Conservation (phyloP, 1,139 yeast genomes). For the Kodamaea plutei region DNA sequence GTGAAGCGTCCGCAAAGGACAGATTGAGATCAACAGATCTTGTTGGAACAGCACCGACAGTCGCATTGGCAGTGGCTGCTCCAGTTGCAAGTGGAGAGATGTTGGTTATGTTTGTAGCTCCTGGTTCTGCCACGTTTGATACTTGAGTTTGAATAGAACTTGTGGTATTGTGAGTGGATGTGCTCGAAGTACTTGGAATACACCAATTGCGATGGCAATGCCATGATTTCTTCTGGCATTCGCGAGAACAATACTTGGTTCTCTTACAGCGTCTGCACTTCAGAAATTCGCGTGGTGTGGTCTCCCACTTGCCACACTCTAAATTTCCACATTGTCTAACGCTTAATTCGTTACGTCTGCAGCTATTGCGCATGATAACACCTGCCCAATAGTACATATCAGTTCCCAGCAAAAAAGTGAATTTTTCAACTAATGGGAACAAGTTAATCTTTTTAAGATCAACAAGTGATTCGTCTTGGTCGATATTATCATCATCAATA, state of each 20-base stretch:
- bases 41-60: conserved; percentile 1
- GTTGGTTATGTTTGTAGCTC: neutral
- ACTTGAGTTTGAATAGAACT: conserved; percentile 4
- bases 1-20: conserved; percentile 3
- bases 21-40: conserved; percentile 1
- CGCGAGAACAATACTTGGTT: conserved; percentile 90
- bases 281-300: conserved; percentile 83
- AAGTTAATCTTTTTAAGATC: conserved; percentile 62
- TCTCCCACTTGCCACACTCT: conserved; percentile 96
- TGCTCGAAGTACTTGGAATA: conserved; percentile 42
- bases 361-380: conserved; percentile 91
- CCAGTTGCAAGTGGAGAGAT: neutral
- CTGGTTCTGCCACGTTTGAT: neutral
- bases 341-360: conserved; percentile 86
- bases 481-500: conserved; percentile 45
- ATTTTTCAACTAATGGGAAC: conserved; percentile 88
- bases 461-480: conserved; percentile 45
- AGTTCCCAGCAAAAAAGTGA: conserved; percentile 67
- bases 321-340: conserved; percentile 93
- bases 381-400: conserved; percentile 97
- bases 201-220: conserved; percentile 94
- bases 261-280: conserved; percentile 92
- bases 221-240: conserved; percentile 93
- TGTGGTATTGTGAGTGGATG: conserved; percentile 15
- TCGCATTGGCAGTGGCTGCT: conserved; percentile 6